phyloP scores from a whole-genome alignment of 768 basidiomycete species.

The Mycena rebaudengoi region DNA sequence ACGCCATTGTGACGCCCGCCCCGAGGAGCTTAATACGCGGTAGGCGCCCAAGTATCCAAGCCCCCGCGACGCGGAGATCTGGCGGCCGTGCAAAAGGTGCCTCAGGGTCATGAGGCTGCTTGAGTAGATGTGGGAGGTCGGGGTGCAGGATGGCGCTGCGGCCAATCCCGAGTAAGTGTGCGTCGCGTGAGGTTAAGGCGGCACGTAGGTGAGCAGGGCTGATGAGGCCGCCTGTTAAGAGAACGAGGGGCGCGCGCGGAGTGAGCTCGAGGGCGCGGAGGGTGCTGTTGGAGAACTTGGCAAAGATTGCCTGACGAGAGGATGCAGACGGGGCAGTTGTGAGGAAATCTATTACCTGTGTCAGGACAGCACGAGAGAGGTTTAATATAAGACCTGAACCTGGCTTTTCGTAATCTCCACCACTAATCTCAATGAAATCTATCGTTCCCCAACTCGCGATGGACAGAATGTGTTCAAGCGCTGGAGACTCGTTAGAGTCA shows the following conservation, averaged over 20 bases:
- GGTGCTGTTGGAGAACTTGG: constrained; percentile 68
- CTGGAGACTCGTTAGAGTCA: constrained; percentile 48
- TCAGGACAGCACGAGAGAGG: not conserved
- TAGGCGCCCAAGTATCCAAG: constrained; percentile 41
- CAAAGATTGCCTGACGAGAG: constrained; percentile 76
- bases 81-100: constrained; percentile 52
- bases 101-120: constrained; percentile 33
- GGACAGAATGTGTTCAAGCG: constrained; percentile 65
- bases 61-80: constrained; percentile 32
- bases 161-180: constrained; percentile 82
- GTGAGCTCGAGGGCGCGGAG: constrained; percentile 52
- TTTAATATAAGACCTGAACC: constrained; percentile 38
- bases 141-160: constrained; percentile 72
- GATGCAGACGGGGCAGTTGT: constrained; percentile 22
- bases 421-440: constrained; percentile 90
- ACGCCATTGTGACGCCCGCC: constrained; percentile 69
- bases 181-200: constrained; percentile 62
- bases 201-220: constrained; percentile 62
- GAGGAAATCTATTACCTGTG: constrained; percentile 54
- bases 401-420: constrained; percentile 86
- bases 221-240: constrained; percentile 84
- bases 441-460: constrained; percentile 74
- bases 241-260: constrained; percentile 61
- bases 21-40: constrained; percentile 69
- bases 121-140: constrained; percentile 57